These are phyloP conservation scores for Tylopilus vinaceipallidus DNA, from an alignment of 768 basidiomycete genomes.

Conservation along the genomic window DNA sequence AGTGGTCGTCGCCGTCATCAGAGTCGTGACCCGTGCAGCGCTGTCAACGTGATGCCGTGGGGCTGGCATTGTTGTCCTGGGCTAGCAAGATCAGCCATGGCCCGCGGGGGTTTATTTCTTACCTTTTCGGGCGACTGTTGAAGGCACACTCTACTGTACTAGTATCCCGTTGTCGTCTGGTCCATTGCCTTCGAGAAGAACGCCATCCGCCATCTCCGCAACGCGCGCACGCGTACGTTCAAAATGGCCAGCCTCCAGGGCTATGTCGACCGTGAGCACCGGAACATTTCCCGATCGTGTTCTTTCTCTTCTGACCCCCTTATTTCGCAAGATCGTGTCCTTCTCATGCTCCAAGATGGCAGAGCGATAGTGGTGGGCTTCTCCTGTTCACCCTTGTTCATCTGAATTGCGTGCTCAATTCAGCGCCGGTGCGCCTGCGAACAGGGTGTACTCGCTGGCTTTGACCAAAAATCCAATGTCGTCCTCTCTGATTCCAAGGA, in stretches of 20 bases:
- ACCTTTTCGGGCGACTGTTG: no score
- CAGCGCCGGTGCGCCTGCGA: neutral
- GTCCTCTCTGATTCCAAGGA: conserved; percentile 94
- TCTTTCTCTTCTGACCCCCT: neutral
- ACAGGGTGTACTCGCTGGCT: conserved; percentile 88
- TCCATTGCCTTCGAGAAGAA: neutral
- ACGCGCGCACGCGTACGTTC: conserved; percentile 18
- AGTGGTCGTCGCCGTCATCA: no score
- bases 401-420: neutral
- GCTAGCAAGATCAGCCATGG: no score
- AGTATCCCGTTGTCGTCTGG: neutral
- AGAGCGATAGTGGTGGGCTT: conserved; percentile 88
- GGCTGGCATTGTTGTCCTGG: no score
- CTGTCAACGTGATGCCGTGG: no score
- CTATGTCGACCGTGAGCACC: conserved; percentile 79
- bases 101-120: no score
- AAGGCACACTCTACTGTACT: no score
- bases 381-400: neutral
- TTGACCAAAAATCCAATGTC: conserved; percentile 94
- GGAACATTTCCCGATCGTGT: neutral
- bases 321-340: conserved; percentile 66
- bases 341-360: conserved; percentile 95
- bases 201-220: conserved; percentile 3
- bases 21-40: no score
- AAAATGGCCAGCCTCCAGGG: conserved; percentile 87